Conservation (phyloP, 305 asterid species). For the Euphrasia arctica region DNA sequence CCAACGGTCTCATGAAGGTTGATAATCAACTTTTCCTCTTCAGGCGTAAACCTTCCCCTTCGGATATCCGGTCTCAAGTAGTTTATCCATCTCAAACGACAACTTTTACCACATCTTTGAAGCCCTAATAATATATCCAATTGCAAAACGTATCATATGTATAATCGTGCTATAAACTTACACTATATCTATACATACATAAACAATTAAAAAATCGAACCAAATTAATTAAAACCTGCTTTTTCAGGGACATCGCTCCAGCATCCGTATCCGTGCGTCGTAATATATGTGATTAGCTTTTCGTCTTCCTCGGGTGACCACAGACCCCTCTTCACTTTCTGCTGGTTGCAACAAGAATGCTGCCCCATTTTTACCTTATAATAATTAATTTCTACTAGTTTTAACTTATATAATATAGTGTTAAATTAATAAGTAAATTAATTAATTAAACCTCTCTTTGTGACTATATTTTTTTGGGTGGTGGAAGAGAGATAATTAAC, state of each 20-base stretch:
- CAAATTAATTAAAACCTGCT: constrained; percentile 53
- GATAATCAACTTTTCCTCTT: constrained; percentile 87
- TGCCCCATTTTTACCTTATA: constrained; percentile 56
- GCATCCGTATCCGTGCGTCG: constrained; percentile 89
- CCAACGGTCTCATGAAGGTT: constrained; percentile 93
- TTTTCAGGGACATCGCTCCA: constrained; percentile 98
- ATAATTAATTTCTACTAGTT: too few relatives aligned
- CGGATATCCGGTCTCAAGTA: constrained; percentile 92
- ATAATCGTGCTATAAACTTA: not conserved
- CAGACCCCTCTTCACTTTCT: constrained; percentile 96
- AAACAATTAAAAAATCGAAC: too few relatives aligned
- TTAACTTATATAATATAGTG: not conserved
- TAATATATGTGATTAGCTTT: constrained; percentile 67
- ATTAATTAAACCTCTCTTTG: not conserved
- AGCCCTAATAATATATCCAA: constrained; percentile 46
- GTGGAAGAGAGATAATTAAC: not conserved
- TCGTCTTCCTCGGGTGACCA: constrained; percentile 99
- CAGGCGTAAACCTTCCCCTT: constrained; percentile 83
- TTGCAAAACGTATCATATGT: too few relatives aligned
- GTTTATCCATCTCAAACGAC: constrained; percentile 90
- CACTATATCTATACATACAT: not conserved
- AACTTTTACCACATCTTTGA: constrained; percentile 95
- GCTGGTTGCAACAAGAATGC: constrained; percentile 97
- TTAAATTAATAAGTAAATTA: not conserved
- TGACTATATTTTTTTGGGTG: not conserved